phyloP scores from a whole-genome alignment of 176 grass and related monocot genomes.

The Musa itinerans region DNA sequence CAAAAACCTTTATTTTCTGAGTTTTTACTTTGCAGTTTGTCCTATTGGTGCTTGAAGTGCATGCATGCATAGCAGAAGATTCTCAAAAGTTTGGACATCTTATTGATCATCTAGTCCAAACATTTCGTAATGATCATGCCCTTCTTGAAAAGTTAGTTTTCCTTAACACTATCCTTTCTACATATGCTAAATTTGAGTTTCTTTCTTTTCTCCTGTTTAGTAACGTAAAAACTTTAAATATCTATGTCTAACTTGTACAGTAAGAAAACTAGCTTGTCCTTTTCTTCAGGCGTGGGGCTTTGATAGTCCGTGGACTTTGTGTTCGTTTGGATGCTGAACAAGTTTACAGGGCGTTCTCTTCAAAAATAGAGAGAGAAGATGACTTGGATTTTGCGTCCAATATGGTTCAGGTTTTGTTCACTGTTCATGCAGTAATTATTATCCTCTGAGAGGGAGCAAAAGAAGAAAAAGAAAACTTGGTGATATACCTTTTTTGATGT shows the following conservation, averaged over 20 bases:
- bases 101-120: constrained; percentile 50
- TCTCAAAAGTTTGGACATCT: constrained; percentile 67
- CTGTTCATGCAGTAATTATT: background rate
- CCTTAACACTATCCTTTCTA: background rate
- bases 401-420: constrained; percentile 84
- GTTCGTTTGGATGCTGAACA: constrained; percentile 83
- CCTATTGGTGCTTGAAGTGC: constrained; percentile 85
- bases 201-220: no score
- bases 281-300: constrained; percentile 63
- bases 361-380: constrained; percentile 57
- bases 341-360: constrained; percentile 75
- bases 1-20: no score
- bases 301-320: constrained; percentile 81
- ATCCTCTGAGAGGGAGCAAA: background rate
- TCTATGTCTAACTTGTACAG: background rate
- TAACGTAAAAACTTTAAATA: background rate
- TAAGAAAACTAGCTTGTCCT: constrained; percentile 7
- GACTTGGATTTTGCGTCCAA: constrained; percentile 75
- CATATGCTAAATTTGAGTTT: background rate
- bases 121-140: constrained; percentile 57
- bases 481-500: constrained; percentile 1
- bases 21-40: constrained; percentile 50
- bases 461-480: background rate
- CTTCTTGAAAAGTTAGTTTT: constrained; percentile 76
- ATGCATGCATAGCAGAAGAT: constrained; percentile 81